phyloP scores from a whole-genome alignment of 2,329 filamentous ascomycete genomes.

The Thielaviopsis musarum region DNA sequence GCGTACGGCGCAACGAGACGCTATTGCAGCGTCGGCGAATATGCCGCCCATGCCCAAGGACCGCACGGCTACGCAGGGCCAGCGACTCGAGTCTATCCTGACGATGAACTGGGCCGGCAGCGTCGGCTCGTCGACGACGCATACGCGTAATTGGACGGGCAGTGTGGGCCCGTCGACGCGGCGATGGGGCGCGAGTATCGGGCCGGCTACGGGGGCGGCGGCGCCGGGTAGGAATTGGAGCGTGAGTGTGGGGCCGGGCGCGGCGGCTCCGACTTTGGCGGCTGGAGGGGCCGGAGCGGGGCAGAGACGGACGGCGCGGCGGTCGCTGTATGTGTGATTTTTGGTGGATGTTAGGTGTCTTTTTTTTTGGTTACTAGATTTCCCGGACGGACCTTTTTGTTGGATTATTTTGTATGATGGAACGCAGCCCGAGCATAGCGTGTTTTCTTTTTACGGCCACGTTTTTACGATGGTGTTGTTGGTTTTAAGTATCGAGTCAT shows the following conservation, averaged over 20 bases:
- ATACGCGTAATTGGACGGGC: not conserved
- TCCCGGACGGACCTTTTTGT: no score
- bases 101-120: not conserved
- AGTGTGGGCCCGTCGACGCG: not conserved
- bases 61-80: not conserved
- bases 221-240: no score
- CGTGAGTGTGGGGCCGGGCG: no score
- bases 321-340: not conserved
- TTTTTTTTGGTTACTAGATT: not conserved
- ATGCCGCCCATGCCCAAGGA: not conserved
- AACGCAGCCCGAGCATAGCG: not conserved
- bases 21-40: not conserved
- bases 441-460: not conserved
- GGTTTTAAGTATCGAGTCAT: not conserved
- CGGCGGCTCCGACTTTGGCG: no score
- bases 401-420: no score
- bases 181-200: not conserved
- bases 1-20: slow-evolving; percentile 14
- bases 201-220: no score
- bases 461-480: not conserved
- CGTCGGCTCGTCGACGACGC: not conserved
- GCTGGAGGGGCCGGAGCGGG: no score
- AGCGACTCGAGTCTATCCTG: not conserved
- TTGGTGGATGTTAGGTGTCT: no score
- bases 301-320: not conserved